Percentiles rank a stretch among this genome's conserved stretches.
Evolutionary conservation across 306 rosid species (phyloP).

Genomic region (Chamaecrista fasciculata): DNA sequence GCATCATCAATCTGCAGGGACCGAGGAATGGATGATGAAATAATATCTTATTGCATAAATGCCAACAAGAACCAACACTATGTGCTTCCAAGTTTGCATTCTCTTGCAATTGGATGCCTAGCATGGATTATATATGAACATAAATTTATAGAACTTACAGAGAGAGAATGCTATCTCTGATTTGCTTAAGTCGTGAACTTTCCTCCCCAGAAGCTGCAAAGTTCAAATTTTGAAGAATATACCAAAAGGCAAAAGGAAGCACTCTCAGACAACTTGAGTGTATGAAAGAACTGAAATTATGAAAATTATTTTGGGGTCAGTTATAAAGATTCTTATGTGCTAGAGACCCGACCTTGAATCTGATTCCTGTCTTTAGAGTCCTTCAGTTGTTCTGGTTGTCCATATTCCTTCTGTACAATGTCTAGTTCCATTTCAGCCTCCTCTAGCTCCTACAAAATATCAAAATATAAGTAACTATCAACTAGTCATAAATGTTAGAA

Average conservation of each 20-base stretch:
- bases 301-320: background rate
- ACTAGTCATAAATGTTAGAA: constrained; percentile 11
- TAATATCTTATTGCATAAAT: background rate
- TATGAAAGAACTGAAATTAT: background rate
- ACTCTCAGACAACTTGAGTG: background rate
- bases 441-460: constrained; percentile 67
- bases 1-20: background rate
- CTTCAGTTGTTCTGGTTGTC: constrained; percentile 35
- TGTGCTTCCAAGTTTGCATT: constrained; percentile 4
- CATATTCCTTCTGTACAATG: constrained; percentile 59
- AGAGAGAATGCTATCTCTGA: constrained; percentile 63
- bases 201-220: constrained; percentile 56
- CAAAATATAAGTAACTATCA: constrained; percentile 27
- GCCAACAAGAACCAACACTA: background rate
- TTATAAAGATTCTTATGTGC: background rate
- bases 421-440: constrained; percentile 90
- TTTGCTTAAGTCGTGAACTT: constrained; percentile 68
- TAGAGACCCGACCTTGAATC: constrained; percentile 39
- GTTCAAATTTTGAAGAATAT: constrained; percentile 24
- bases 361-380: constrained; percentile 43
- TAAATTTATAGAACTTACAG: constrained; percentile 55
- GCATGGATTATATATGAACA: background rate
- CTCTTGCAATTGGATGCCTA: constrained; percentile 11
- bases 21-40: constrained; percentile 16
- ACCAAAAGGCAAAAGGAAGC: background rate